Evolutionary conservation across 495 filamentous ascomycete species (phyloP).

Genomic region (Rhizodiscina lignyota): DNA sequence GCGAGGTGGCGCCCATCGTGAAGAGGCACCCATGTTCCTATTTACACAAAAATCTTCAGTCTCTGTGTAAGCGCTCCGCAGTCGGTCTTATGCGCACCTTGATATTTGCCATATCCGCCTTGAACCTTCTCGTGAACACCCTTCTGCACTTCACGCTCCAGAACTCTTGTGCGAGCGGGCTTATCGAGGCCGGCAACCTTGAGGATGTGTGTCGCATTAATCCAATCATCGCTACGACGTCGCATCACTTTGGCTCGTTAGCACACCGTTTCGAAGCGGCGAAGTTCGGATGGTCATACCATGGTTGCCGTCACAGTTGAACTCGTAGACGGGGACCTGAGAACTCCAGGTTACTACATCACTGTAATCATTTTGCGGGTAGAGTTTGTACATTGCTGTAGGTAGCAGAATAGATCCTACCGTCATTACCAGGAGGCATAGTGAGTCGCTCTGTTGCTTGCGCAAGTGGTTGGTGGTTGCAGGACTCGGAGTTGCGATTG

Average conservation of each 20-base stretch:
- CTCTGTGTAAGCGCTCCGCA: no score
- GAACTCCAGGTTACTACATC: no score
- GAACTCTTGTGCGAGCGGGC: slow-evolving; percentile 79
- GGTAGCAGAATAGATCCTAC: slow-evolving; percentile 68
- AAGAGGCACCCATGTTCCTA: slow-evolving; percentile 93
- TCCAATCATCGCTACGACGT: slow-evolving; percentile 71
- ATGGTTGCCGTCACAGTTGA: slow-evolving; percentile 60
- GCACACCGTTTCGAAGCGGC: no score
- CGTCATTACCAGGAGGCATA: slow-evolving; percentile 13
- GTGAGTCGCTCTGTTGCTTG: slow-evolving; percentile 1
- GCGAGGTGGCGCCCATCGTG: slow-evolving; percentile 66
- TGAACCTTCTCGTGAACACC: slow-evolving; percentile 94
- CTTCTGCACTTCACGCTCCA: slow-evolving; percentile 94
- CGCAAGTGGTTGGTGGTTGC: background rate
- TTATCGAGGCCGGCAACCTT: slow-evolving; percentile 79
- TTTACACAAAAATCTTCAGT: slow-evolving; percentile 1
- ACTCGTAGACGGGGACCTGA: slow-evolving; percentile 82
- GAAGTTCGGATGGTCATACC: no score
- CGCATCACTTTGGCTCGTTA: no score
- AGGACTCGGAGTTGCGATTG: background rate
- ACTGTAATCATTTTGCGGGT: no score
- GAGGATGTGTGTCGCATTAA: slow-evolving; percentile 91
- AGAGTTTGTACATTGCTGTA: slow-evolving; percentile 76
- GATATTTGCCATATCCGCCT: slow-evolving; percentile 96
- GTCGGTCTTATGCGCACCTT: slow-evolving; percentile 53